These are phyloP conservation scores for Pterulicium gracile DNA, from an alignment of 1,284 basidiomycete genomes.

Conservation along the genomic window DNA sequence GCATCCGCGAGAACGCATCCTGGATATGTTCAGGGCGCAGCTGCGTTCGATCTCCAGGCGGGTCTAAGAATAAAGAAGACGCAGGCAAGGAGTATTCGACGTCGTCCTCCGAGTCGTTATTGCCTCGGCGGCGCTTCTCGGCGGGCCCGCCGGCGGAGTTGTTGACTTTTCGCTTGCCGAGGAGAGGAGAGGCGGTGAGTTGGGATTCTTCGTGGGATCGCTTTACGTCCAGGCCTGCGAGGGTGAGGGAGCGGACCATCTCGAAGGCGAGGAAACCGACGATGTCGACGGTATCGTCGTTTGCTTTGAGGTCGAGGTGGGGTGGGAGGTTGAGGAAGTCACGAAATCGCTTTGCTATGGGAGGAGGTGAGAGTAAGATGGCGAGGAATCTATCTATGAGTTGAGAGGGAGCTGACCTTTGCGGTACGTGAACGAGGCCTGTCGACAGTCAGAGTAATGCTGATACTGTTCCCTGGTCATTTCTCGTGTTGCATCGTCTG, in stretches of 20 bases:
- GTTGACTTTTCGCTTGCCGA: conserved; percentile 59
- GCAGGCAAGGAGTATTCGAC: conserved; percentile 52
- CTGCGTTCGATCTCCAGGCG: conserved; percentile 69
- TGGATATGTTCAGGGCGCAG: conserved; percentile 78
- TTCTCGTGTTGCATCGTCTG: conserved; percentile 88
- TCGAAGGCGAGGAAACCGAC: conserved; percentile 96
- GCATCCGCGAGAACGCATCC: conserved; percentile 83
- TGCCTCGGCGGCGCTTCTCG: conserved; percentile 51
- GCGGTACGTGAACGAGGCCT: conserved; percentile 94
- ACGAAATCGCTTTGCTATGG: conserved; percentile 81
- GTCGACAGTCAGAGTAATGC: conserved; percentile 94
- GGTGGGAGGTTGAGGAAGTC: conserved; percentile 91
- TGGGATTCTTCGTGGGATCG: conserved; percentile 66
- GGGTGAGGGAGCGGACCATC: conserved; percentile 88
- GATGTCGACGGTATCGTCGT: conserved; percentile 94
- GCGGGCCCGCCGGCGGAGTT: conserved; percentile 29
- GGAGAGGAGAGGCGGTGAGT: conserved; percentile 49
- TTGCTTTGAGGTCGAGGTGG: conserved; percentile 83
- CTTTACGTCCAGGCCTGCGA: conserved; percentile 79
- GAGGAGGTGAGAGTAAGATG: conserved; percentile 1
- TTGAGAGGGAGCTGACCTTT: conserved; percentile 47
- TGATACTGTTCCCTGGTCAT: conserved; percentile 98
- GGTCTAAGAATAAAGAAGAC: conserved; percentile 68
- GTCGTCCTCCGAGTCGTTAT: conserved; percentile 47
- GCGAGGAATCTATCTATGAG: background rate